Conservation (phyloP, 139 green algal species). For the Parachlorella kessleri region DNA sequence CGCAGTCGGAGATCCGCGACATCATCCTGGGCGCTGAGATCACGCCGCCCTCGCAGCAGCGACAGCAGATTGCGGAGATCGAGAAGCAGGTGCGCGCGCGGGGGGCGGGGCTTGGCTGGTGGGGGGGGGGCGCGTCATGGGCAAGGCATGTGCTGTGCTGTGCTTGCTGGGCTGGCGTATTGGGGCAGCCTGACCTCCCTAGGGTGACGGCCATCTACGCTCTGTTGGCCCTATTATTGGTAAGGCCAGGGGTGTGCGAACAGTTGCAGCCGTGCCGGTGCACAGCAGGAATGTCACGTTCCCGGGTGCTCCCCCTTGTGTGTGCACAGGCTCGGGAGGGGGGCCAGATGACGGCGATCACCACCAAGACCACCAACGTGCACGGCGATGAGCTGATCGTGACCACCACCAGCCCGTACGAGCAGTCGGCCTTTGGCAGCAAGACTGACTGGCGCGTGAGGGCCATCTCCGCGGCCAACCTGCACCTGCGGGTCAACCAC, state of each 20-base stretch:
- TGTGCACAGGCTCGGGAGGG: conserved; percentile 74
- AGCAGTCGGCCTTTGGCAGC: conserved; percentile 91
- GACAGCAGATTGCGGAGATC: conserved; percentile 99
- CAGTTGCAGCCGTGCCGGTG: too few species aligned
- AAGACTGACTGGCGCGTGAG: conserved; percentile 99
- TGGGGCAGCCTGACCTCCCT: neutral
- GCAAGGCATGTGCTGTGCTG: too few species aligned
- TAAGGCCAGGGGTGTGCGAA: too few species aligned
- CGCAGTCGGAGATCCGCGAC: conserved; percentile 96
- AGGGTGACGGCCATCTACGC: too few species aligned
- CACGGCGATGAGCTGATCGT: conserved; percentile 98
- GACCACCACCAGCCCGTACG: conserved; percentile 97
- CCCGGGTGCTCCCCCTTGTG: neutral
- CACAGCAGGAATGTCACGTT: too few species aligned
- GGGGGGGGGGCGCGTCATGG: too few species aligned
- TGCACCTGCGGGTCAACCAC: conserved; percentile 99
- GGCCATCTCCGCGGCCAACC: conserved; percentile 95
- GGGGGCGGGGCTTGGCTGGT: too few species aligned
- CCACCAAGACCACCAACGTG: conserved; percentile 95
- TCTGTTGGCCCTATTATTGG: too few species aligned
- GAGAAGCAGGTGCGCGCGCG: conserved; percentile 84
- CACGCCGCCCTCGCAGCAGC: conserved; percentile 92
- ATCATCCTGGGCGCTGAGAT: conserved; percentile 99
- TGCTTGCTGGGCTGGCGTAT: too few species aligned
- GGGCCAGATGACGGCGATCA: conserved; percentile 90